These are phyloP conservation scores for Glomus cerebriforme DNA, from an alignment of 192 early-diverging fungal species.

Conservation along the genomic window DNA sequence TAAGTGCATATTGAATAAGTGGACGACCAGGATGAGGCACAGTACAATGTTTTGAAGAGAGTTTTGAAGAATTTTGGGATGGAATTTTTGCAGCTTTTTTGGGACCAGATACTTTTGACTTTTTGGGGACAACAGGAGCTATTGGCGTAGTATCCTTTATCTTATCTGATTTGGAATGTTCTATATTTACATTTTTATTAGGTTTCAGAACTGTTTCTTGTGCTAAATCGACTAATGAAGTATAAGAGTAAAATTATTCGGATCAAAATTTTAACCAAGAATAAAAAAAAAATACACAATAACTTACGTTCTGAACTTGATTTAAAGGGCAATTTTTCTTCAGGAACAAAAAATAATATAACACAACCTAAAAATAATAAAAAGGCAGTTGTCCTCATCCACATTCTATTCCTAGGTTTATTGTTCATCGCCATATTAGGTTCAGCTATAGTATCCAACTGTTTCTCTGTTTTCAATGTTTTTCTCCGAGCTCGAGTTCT, in stretches of 20 bases:
- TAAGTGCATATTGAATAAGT: conserved; percentile 85
- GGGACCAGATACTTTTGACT: background rate
- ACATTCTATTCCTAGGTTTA: conserved; percentile 5
- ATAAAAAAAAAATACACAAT: background rate
- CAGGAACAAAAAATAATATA: background rate
- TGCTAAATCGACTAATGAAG: background rate
- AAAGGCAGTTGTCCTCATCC: background rate
- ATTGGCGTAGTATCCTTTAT: background rate
- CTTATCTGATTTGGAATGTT: background rate
- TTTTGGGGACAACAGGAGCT: background rate
- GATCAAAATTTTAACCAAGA: no score
- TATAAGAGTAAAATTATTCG: background rate
- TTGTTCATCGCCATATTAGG: background rate
- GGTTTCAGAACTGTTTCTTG: no score
- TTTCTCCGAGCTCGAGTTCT: conserved; percentile 19
- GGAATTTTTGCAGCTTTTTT: background rate
- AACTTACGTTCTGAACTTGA: conserved; percentile 4
- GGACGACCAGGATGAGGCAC: conserved; percentile 67
- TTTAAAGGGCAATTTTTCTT: background rate
- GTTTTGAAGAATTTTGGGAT: background rate
- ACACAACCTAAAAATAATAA: background rate
- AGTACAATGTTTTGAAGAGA: conserved; percentile 58
- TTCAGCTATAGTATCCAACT: background rate
- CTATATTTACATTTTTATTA: background rate
- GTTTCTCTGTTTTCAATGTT: conserved; percentile 7